These are phyloP conservation scores for Hygrophoropsis aurantiaca DNA, from an alignment of 768 basidiomycete species.

Conservation along the genomic window DNA sequence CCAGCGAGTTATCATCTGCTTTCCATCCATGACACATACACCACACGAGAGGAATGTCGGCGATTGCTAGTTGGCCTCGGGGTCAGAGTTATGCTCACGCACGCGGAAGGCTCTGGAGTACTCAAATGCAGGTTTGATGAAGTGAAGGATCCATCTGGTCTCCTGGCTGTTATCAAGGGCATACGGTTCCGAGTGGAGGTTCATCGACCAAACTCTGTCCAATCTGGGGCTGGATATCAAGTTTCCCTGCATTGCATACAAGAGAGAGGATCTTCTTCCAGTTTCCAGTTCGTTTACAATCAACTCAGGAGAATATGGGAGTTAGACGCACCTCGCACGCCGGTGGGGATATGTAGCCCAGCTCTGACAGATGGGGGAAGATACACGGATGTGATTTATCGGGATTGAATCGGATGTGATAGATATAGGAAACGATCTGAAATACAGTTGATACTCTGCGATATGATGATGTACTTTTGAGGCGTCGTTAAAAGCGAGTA, in stretches of 20 bases:
- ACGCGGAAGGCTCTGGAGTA: conserved; percentile 60
- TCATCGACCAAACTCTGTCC: conserved; percentile 38
- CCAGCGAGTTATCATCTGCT: conserved; percentile 57
- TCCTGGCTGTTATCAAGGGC: conserved; percentile 58
- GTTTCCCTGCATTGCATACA: conserved; percentile 68
- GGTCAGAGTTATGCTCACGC: conserved; percentile 63
- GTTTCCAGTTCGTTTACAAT: conserved; percentile 73
- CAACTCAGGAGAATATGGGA: conserved; percentile 72
- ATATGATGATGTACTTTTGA: neutral
- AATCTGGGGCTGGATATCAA: conserved; percentile 47
- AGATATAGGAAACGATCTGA: conserved; percentile 14
- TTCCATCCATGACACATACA: conserved; percentile 58
- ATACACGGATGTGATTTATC: conserved; percentile 36
- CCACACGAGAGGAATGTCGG: conserved; percentile 73
- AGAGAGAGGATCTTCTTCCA: conserved; percentile 85
- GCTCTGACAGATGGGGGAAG: conserved; percentile 24
- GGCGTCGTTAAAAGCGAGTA: conserved; percentile 3
- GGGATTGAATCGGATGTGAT: conserved; percentile 17
- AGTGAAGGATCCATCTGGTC: conserved; percentile 52
- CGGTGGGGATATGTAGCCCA: conserved; percentile 20
- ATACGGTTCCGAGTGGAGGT: conserved; percentile 86
- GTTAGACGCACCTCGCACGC: conserved; percentile 42
- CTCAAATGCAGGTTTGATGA: conserved; percentile 81
- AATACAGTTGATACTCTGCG: conserved; percentile 3
- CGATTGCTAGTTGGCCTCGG: conserved; percentile 71